Conservation (phyloP, 2,329 filamentous ascomycete species). For the Penicillium concentricum region DNA sequence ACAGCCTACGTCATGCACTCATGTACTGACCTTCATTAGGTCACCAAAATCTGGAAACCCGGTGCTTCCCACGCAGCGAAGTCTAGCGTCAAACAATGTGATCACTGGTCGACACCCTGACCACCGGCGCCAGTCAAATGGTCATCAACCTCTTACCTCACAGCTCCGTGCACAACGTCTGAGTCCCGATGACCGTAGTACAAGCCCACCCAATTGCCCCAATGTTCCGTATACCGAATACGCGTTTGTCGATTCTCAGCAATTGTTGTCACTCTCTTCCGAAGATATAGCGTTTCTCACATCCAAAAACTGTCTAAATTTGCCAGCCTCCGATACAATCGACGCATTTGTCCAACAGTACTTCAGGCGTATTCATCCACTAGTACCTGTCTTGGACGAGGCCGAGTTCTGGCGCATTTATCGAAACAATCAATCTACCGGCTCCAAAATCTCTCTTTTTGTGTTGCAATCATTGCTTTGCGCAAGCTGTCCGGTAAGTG, state of each 20-base stretch:
- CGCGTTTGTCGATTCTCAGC: conserved; percentile 22
- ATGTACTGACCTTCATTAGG: background rate
- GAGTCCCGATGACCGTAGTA: background rate
- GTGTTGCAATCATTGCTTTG: conserved; percentile 34
- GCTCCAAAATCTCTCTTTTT: conserved; percentile 28
- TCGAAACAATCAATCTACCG: background rate
- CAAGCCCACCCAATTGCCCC: background rate
- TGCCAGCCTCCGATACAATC: conserved; percentile 44
- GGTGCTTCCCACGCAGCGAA: background rate
- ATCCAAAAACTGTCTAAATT: conserved; percentile 47
- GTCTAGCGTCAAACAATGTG: background rate
- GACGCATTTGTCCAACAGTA: conserved; percentile 49
- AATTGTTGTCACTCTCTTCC: conserved; percentile 25
- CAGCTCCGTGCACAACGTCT: background rate
- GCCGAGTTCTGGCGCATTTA: conserved; percentile 47
- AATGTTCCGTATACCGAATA: conserved; percentile 6
- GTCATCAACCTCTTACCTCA: background rate
- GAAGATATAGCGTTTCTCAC: conserved; percentile 52
- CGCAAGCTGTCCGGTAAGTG: conserved; percentile 36
- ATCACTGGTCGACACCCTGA: background rate
- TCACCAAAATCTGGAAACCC: background rate
- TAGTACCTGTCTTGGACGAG: conserved; percentile 36
- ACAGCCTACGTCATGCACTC: background rate
- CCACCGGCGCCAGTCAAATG: background rate
- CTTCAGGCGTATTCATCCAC: conserved; percentile 33